Percentiles rank a stretch among this genome's conserved stretches.
These are phyloP conservation scores for Tylopilus plumbeoviolaceoides DNA, from an alignment of 768 basidiomycete species.

Conservation along the genomic window DNA sequence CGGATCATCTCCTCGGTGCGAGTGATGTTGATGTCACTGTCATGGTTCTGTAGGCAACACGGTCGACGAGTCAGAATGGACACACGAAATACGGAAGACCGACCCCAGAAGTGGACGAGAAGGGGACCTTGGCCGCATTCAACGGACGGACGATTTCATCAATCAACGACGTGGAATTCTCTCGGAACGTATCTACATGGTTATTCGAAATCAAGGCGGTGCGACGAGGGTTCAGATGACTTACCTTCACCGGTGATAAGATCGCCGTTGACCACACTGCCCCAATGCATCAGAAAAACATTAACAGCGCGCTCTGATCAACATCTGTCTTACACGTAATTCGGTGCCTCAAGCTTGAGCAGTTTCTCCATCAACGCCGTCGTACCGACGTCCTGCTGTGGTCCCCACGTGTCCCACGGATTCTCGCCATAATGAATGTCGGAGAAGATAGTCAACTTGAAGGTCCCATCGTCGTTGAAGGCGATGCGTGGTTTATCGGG, in stretches of 20 bases:
- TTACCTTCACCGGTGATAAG: constrained; percentile 68
- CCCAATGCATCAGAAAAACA: background rate
- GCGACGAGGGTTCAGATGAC: background rate
- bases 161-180: constrained; percentile 64
- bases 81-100: constrained; percentile 16
- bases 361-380: constrained; percentile 53
- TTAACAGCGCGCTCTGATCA: too few species aligned
- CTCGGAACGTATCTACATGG: constrained; percentile 52
- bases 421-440: constrained; percentile 78
- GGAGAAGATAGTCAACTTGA: constrained; percentile 72
- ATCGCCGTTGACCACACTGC: constrained; percentile 68
- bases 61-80: background rate
- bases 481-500: constrained; percentile 46
- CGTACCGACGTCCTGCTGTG: constrained; percentile 63
- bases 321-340: constrained; percentile 56
- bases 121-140: constrained; percentile 53
- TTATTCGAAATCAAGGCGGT: background rate
- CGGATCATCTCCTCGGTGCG: constrained; percentile 64
- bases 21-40: constrained; percentile 69
- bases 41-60: constrained; percentile 56
- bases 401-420: constrained; percentile 66
- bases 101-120: constrained; percentile 68
- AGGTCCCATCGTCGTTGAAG: constrained; percentile 56
- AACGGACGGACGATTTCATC: constrained; percentile 62
- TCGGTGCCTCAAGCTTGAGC: constrained; percentile 55